Conservation (phyloP, 805 yeast genomes). For the Wickerhamomyces strasburgensis region DNA sequence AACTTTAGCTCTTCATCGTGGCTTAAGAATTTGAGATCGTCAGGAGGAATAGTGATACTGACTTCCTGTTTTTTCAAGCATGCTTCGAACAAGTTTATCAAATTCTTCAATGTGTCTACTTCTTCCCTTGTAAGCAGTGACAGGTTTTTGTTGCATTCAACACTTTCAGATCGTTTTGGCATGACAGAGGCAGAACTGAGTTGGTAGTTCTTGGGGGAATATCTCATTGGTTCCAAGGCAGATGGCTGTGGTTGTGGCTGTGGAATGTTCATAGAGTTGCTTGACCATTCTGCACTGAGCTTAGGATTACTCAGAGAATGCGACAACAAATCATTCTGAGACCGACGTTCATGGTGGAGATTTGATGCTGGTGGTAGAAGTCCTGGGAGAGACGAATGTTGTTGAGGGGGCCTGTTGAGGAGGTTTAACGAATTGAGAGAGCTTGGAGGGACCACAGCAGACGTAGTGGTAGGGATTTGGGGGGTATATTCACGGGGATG, state of each 20-base stretch:
- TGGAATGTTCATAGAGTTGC: no score
- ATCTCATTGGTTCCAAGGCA: not conserved
- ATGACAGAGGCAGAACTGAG: not conserved
- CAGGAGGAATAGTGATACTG: not conserved
- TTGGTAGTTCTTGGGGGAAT: slow-evolving; percentile 6
- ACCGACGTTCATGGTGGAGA: not conserved
- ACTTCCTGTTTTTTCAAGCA: not conserved
- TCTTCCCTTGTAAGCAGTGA: not conserved
- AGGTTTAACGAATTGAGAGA: no score
- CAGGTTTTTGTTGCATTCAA: not conserved
- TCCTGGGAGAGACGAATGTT: not conserved
- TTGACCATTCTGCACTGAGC: no score
- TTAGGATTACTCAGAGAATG: no score
- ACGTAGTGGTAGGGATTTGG: no score
- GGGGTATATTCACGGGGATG: no score
- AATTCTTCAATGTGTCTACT: not conserved
- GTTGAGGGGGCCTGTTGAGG: not conserved
- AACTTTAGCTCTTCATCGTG: slow-evolving; percentile 6
- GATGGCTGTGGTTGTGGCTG: no score
- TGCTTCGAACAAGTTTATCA: slow-evolving; percentile 1
- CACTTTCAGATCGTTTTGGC: slow-evolving; percentile 3
- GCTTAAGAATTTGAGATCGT: slow-evolving; percentile 1
- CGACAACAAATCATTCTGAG: not conserved
- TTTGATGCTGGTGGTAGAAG: not conserved
- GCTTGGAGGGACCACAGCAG: no score